Conservation (phyloP, 139 green algal species). For the Chlorella vulgaris region DNA sequence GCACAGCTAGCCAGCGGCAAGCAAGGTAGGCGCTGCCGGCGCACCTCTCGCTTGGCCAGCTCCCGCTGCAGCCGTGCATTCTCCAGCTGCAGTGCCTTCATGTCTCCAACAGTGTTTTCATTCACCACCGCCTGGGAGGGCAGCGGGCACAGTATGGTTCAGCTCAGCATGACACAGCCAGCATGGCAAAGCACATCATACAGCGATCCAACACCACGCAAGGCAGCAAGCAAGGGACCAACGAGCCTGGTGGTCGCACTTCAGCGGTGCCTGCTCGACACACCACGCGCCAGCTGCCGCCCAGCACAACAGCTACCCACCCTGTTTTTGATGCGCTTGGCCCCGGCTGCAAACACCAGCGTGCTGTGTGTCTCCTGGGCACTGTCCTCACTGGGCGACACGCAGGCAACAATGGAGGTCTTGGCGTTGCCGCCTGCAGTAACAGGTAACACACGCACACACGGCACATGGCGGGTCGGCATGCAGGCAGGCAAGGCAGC, state of each 20-base stretch:
- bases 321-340: conserved; percentile 93
- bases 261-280: too few species aligned
- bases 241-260: too few species aligned
- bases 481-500: too few species aligned
- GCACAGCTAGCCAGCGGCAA: too few species aligned
- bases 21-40: too few species aligned
- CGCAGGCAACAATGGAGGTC: conserved; percentile 92
- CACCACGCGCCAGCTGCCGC: too few species aligned
- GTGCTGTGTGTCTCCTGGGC: conserved; percentile 86
- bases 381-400: conserved; percentile 71
- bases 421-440: conserved; percentile 89
- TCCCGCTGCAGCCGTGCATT: conserved; percentile 54
- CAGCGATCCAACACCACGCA: neutral
- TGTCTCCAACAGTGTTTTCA: conserved; percentile 68
- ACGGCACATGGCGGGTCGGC: too few species aligned
- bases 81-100: conserved; percentile 64
- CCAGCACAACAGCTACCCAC: conserved; percentile 39
- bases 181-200: neutral
- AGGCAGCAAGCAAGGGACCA: neutral
- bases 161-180: neutral
- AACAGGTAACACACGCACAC: too few species aligned
- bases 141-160: neutral
- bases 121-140: conserved; percentile 67
- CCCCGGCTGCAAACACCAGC: conserved; percentile 85
- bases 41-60: conserved; percentile 27